Evolutionary conservation across 352 stramenopile genomes (phyloP), one percentile per base, ranked within the genome.

Genomic region (Vaucheria bursata): DNA sequence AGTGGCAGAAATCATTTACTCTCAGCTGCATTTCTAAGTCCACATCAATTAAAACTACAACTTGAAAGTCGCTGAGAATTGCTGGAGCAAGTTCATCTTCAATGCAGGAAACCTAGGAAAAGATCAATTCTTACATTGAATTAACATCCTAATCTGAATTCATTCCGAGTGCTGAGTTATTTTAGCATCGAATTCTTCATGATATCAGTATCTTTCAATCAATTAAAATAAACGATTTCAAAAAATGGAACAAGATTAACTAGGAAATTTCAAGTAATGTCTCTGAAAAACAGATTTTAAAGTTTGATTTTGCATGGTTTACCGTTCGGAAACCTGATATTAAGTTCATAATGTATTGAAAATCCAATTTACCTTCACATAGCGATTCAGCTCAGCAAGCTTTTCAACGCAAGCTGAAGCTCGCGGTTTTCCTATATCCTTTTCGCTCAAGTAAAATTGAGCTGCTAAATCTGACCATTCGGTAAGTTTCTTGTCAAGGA

Each of bases 381-480:
- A 98, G 53, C 93, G 93, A 86, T 99, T 99, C 32, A 99, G 86
- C 85, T 98, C 93, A 0, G 92, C 91, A 32, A 99, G 86, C 82
- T 96, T 93, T 52, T 88, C 85, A 5, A 89, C 77, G 36, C 89
- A 97, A 0, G 91, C 87, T 25, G 92, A 83, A 0, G 93, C 95
- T 31, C 94, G 91, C 38, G 90, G 78, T 72, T 90, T 88, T 38
- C 89, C 89, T 49, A 98, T 85, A 79, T 97, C 90, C 1, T 79
- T 74, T 68, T 95, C 88, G 0, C 81, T 89, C 50, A 98, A 79
- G 82, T 98, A 99, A 86, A 98, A 98, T 72, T 81, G 76, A 1
- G 76, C 76, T 1, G 76, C 75, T 37, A 81, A 53, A 40, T 81
- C 79, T 45, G 18, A 88, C 25, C 74, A 89, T 35, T 79, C 93